A percentile compares a stretch with the other conserved stretches of the same genome.
Conservation (phyloP, 225 moss, liverwort and hornwort species). For the Takakia lepidozioides region DNA sequence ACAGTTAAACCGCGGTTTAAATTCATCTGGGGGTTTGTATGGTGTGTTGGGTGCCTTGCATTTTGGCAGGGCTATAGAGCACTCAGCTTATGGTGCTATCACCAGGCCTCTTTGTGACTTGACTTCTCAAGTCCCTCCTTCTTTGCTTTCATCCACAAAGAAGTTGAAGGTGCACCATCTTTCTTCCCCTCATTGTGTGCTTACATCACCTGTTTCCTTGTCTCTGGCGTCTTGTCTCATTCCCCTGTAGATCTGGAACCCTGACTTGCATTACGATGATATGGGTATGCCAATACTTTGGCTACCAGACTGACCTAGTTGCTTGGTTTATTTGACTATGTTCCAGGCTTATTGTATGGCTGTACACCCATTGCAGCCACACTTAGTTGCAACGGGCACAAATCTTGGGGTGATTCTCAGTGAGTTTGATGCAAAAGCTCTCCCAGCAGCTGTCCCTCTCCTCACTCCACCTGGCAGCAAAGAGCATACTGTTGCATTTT, state of each 20-base stretch:
- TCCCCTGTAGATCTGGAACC: no score
- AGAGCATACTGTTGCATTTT: conserved; percentile 79
- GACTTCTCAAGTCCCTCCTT: conserved; percentile 67
- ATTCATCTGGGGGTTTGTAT: no score
- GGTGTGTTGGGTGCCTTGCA: no score
- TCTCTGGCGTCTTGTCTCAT: no score
- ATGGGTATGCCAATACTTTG: no score
- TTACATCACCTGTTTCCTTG: no score
- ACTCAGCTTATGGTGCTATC: conserved; percentile 62
- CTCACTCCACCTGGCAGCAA: conserved; percentile 74
- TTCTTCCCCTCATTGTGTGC: conserved; percentile 3
- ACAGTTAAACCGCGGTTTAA: no score
- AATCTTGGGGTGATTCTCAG: conserved; percentile 90
- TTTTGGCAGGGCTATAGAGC: conserved; percentile 78
- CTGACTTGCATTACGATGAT: no score
- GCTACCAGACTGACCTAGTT: no score
- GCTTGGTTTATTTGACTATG: no score
- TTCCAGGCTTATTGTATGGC: conserved; percentile 83
- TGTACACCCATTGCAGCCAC: conserved; percentile 94
- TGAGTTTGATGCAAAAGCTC: conserved; percentile 90
- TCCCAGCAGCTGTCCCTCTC: conserved; percentile 86
- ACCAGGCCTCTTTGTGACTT: conserved; percentile 89
- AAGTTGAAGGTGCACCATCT: conserved; percentile 72
- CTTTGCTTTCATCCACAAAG: conserved; percentile 73
- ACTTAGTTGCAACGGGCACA: conserved; percentile 91